Evolutionary conservation across 805 yeast species (phyloP).

Genomic region (Teunomyces cretensis): DNA sequence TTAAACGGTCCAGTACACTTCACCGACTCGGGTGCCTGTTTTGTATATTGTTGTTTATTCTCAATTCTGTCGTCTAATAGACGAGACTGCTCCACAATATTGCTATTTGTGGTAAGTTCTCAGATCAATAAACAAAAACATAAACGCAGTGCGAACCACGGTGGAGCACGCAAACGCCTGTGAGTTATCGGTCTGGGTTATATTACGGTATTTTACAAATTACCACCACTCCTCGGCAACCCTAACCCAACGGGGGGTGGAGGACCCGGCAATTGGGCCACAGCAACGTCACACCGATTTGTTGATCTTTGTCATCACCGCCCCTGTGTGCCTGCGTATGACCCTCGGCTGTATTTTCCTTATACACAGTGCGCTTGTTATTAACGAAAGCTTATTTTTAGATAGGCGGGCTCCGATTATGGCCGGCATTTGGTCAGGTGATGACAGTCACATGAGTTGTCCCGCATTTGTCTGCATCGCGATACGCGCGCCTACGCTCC

Average conservation of each 20-base stretch:
- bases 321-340: conserved; percentile 4
- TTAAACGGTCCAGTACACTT: no score
- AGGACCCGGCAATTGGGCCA: background rate
- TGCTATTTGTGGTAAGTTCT: conserved; percentile 2
- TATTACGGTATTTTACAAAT: no score
- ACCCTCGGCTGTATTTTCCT: background rate
- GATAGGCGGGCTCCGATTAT: background rate
- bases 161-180: no score
- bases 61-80: conserved; percentile 3
- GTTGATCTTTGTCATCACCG: background rate
- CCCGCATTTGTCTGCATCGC: background rate
- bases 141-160: background rate
- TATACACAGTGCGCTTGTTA: background rate
- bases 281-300: background rate
- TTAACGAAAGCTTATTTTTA: background rate
- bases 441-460: background rate
- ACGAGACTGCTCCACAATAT: conserved; percentile 2
- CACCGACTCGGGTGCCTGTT: background rate
- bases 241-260: no score
- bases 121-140: conserved; percentile 1
- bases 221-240: no score
- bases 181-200: no score
- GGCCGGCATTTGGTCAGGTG: background rate
- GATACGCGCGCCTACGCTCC: no score
- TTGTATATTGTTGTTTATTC: conserved; percentile 3